Evolutionary conservation across 1,284 basidiomycete genomes (phyloP), one percentile per base, ranked within the genome.

Genomic region (Cryptococcus sp.): DNA sequence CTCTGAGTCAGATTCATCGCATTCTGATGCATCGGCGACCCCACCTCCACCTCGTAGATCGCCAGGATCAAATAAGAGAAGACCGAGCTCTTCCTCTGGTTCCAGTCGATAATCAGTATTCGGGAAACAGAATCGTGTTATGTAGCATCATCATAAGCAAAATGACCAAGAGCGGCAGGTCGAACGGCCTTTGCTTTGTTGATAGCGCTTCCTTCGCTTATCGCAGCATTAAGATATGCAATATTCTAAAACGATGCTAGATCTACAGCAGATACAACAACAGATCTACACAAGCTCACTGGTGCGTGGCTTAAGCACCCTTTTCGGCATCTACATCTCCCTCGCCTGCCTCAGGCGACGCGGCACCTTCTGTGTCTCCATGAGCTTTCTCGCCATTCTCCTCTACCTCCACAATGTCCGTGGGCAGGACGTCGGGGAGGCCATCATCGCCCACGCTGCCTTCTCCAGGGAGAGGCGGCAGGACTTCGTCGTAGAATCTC

Each of bases 401-500:
- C 30, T 35, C 30, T 10, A 35, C 30, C 30, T 35, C 30, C 7
- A 35, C 30, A 35, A 35, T 35, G 3, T 35, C 30, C 30, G 30
- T 8, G 30, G 30, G 30, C 30, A 5, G 13, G 2, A 35, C 10
- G 10, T 8, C 8, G 10, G 30, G 30, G 4, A 35, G 30, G 7
- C 30, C 30, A 8, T 35, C 30, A 13, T 35, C 30, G 7, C 30
- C 30, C 30, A 35, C 30, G 10, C 8, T 35, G 30, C 30, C 30
- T 35, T 35, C 30, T 35, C 30, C 61, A n/a, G 58, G 50, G 20
- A 54, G 49, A 53, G 57, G 60, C n/a, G 83, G 84, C 27, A 88
- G 75, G 64, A 89, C 84, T 56, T 89, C 85, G 1, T 88, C 85
- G 71, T 90, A 93, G 74, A 93, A 92, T 55, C 73, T 76, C 53